Percentiles rank a stretch among this genome's conserved stretches.
These are phyloP conservation scores for Candida namnaoensis DNA, from an alignment of 805 yeast species.

Conservation along the genomic window DNA sequence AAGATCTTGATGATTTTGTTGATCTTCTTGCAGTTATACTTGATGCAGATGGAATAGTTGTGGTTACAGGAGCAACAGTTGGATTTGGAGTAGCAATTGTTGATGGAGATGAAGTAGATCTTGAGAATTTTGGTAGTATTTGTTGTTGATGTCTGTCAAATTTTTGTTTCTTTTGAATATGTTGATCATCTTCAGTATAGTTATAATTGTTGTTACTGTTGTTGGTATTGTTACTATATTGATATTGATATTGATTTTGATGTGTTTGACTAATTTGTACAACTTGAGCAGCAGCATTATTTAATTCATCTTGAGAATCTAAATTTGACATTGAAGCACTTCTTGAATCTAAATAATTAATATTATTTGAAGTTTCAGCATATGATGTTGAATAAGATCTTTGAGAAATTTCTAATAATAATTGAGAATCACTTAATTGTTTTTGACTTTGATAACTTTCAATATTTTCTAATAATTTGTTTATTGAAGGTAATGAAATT, in stretches of 20 bases:
- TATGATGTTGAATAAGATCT: background rate
- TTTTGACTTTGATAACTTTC: no score
- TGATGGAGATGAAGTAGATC: background rate
- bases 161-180: no score
- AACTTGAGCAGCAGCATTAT: background rate
- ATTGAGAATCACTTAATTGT: conserved; percentile 18
- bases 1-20: background rate
- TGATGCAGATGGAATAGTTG: no score
- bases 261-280: conserved; percentile 2
- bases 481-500: no score
- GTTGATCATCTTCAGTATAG: no score
- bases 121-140: background rate
- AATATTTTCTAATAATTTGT: no score
- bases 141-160: background rate
- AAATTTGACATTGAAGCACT: no score
- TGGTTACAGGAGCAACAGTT: background rate
- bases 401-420: conserved; percentile 15
- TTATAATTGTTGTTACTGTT: conserved; percentile 2
- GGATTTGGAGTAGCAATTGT: background rate
- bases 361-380: background rate
- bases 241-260: background rate
- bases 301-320: no score
- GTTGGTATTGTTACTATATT: conserved; percentile 1
- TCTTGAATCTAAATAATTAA: no score
- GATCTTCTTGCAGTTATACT: background rate